Conservation (phyloP, 2,329 filamentous ascomycete species). For the Hypoxylon sp. region DNA sequence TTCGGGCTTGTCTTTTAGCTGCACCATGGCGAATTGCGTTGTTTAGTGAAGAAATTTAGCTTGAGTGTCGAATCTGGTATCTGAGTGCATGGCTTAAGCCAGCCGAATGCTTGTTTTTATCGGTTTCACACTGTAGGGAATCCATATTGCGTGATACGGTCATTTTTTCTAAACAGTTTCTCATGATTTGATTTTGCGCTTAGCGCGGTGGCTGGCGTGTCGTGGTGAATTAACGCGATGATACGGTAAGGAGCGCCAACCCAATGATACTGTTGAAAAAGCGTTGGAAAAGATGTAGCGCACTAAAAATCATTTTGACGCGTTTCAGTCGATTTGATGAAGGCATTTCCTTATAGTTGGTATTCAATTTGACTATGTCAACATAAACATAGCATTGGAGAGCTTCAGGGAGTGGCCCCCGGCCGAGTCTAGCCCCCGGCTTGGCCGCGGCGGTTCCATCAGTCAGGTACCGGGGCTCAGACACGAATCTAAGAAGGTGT, state of each 20-base stretch:
- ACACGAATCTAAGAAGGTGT: not conserved
- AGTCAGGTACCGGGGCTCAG: not conserved
- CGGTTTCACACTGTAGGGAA: not conserved
- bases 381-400: not conserved
- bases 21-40: conserved; percentile 32
- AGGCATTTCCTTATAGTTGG: not conserved
- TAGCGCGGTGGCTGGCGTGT: no score
- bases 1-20: conserved; percentile 34
- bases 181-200: no score
- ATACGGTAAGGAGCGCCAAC: not conserved
- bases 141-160: not conserved
- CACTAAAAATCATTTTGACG: conserved; percentile 12
- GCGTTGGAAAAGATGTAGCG: not conserved
- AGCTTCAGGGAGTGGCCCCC: conserved; percentile 2
- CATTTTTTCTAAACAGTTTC: not conserved
- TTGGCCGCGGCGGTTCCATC: not conserved
- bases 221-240: no score
- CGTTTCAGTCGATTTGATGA: not conserved
- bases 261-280: not conserved
- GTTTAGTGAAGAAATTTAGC: not conserved
- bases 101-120: conserved; percentile 7
- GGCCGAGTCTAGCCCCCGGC: not conserved
- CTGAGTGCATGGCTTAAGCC: not conserved
- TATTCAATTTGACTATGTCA: not conserved
- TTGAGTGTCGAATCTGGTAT: not conserved